phyloP scores from a whole-genome alignment of 2,329 filamentous ascomycete genomes.

The Colletotrichum sp. region DNA sequence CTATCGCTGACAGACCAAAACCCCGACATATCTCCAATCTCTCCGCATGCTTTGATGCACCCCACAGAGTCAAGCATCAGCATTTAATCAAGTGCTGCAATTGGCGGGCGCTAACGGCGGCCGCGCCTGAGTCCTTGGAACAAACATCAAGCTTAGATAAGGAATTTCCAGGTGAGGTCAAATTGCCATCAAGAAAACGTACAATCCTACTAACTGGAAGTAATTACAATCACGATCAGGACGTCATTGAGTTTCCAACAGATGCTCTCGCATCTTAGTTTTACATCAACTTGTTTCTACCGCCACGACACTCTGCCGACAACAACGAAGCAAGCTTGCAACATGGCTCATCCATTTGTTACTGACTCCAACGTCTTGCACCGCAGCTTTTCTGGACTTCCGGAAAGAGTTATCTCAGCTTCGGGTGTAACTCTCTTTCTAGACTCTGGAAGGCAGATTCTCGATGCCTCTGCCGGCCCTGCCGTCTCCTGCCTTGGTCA shows the following conservation, averaged over 20 bases:
- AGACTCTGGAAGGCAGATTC: background rate
- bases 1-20: background rate
- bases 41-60: background rate
- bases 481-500: conserved; percentile 5
- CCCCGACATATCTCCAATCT: background rate
- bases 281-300: background rate
- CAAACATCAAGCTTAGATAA: background rate
- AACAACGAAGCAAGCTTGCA: background rate
- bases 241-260: background rate
- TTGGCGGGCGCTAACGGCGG: background rate
- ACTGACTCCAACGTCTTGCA: conserved; percentile 9
- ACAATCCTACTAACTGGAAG: background rate
- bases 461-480: conserved; percentile 8
- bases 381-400: background rate
- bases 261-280: background rate
- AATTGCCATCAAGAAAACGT: background rate
- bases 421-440: background rate
- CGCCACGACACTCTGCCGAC: too few relatives aligned
- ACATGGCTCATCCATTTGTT: conserved; percentile 1
- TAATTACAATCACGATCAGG: background rate
- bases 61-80: background rate
- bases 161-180: background rate
- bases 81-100: background rate
- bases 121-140: background rate
- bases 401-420: background rate